A percentile compares a stretch with the other conserved stretches of the same genome.
Evolutionary conservation across 352 stramenopile species (phyloP).

Genomic region (Peronospora tabacina): DNA sequence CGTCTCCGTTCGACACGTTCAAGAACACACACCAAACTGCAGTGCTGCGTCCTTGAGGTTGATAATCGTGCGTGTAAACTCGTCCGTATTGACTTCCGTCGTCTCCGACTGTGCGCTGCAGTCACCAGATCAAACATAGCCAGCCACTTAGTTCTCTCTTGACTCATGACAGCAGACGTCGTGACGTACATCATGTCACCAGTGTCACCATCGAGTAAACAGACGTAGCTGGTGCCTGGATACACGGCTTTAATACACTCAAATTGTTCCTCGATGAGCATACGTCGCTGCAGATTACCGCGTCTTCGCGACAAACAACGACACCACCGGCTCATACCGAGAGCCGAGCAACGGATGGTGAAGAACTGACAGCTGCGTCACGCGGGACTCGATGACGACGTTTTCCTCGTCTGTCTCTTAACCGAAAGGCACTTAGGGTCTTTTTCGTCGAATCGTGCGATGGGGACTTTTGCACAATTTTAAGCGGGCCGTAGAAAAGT

Average conservation of each 20-base stretch:
- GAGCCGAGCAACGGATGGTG: slow-evolving; percentile 1
- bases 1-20: background rate
- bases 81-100: slow-evolving; percentile 57
- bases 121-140: background rate
- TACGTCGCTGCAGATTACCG: slow-evolving; percentile 39
- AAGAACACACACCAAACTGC: slow-evolving; percentile 56
- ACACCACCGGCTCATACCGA: slow-evolving; percentile 56
- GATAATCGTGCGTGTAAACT: slow-evolving; percentile 71
- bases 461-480: slow-evolving; percentile 13
- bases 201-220: slow-evolving; percentile 62
- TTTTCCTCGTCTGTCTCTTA: slow-evolving; percentile 24
- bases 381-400: slow-evolving; percentile 17
- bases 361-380: slow-evolving; percentile 16
- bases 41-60: slow-evolving; percentile 70
- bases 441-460: slow-evolving; percentile 21
- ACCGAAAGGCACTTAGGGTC: background rate
- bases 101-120: slow-evolving; percentile 63
- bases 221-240: slow-evolving; percentile 74
- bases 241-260: slow-evolving; percentile 64
- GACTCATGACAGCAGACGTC: no score
- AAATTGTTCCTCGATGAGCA: slow-evolving; percentile 69
- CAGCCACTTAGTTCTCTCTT: background rate
- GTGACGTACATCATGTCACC: slow-evolving; percentile 73
- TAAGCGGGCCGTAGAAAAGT: slow-evolving; percentile 8
- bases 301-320: slow-evolving; percentile 63